phyloP scores from a whole-genome alignment of 176 grass and related monocot genomes.

The Raddia distichophylla region DNA sequence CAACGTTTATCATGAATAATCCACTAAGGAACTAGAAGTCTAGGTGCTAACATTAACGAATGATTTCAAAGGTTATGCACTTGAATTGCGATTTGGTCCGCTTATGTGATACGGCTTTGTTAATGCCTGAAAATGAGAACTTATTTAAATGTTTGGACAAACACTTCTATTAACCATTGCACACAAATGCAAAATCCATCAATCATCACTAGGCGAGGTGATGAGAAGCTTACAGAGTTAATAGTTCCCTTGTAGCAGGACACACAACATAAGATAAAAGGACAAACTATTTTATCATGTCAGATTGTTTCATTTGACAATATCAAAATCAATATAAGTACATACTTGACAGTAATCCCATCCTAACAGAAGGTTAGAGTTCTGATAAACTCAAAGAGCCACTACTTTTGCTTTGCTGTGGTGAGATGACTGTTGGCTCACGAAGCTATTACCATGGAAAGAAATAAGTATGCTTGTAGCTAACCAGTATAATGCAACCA shows the following conservation, averaged over 20 bases:
- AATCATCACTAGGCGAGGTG: conserved; percentile 5
- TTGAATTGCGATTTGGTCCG: conserved; percentile 7
- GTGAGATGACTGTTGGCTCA: background rate
- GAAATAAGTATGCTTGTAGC: background rate
- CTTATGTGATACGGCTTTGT: background rate
- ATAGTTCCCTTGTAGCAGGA: conserved; percentile 4
- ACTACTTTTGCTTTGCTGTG: conserved; percentile 21
- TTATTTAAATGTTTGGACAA: conserved; percentile 4
- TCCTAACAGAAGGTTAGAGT: background rate
- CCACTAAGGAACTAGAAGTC: background rate
- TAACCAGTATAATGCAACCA: background rate
- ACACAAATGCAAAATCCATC: conserved; percentile 1
- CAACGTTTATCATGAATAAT: background rate
- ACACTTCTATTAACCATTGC: background rate
- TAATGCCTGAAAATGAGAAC: background rate
- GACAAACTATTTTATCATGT: background rate
- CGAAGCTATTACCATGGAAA: background rate
- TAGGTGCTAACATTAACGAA: background rate
- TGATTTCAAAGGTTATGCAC: background rate
- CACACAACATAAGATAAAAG: background rate
- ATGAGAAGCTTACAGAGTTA: conserved; percentile 25
- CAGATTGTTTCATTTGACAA: background rate
- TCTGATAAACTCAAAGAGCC: background rate
- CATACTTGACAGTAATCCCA: background rate
- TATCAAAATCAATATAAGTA: background rate